Percentiles rank a stretch among this genome's conserved stretches.
These are phyloP conservation scores for Pulveroboletus sp. DNA, from an alignment of 768 basidiomycete genomes.

Conservation along the genomic window DNA sequence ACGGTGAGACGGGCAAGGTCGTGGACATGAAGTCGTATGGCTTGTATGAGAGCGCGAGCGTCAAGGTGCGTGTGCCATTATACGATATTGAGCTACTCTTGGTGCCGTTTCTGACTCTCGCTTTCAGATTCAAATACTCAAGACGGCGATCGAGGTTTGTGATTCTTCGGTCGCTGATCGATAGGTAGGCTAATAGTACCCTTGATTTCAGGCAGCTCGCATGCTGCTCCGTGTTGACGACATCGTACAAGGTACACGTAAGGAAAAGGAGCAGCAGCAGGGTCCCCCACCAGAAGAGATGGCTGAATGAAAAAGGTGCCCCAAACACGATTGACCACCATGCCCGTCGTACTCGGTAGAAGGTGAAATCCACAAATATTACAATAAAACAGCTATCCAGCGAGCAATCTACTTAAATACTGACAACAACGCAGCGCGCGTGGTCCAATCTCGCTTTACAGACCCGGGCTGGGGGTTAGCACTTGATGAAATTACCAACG, in stretches of 20 bases:
- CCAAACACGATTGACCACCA: not conserved
- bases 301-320: conserved; percentile 19
- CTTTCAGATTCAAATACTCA: conserved; percentile 83
- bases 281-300: conserved; percentile 56
- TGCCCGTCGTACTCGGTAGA: too few relatives aligned
- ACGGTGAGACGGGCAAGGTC: conserved; percentile 94
- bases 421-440: conserved; percentile 2
- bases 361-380: conserved; percentile 3
- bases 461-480: conserved; percentile 27
- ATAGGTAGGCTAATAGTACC: not conserved
- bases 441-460: not conserved
- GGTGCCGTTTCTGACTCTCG: not conserved
- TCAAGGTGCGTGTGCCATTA: conserved; percentile 59
- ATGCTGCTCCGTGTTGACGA: conserved; percentile 92
- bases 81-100: not conserved
- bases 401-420: conserved; percentile 5
- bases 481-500: conserved; percentile 83
- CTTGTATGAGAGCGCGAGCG: conserved; percentile 91
- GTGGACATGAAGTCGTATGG: conserved; percentile 95
- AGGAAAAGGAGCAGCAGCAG: conserved; percentile 52
- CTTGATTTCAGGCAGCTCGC: conserved; percentile 62
- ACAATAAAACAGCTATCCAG: conserved; percentile 7
- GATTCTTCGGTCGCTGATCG: not conserved
- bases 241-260: conserved; percentile 83
- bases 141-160: conserved; percentile 89